Evolutionary conservation across 169 alveolate species (phyloP).

Genomic region (Neospora caninum): DNA sequence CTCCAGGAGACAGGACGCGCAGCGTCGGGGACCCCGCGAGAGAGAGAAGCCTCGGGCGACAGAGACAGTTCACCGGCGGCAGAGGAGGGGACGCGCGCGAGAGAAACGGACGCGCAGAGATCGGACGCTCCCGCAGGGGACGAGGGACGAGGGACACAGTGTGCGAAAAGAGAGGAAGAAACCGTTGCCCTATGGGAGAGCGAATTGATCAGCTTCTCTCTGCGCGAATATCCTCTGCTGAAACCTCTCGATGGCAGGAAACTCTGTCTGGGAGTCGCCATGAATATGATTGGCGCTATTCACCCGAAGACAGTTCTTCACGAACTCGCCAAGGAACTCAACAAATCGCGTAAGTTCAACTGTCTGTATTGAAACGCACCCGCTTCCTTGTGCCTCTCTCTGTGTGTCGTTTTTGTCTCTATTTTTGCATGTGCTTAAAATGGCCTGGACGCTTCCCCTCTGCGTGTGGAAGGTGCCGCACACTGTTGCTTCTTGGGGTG

Average conservation of each 20-base stretch:
- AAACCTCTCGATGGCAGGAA: background rate
- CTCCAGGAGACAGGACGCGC: background rate
- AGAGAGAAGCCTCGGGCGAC: too few species aligned
- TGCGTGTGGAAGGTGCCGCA: too few species aligned
- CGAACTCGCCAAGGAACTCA: constrained; percentile 1
- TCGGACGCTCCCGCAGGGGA: background rate
- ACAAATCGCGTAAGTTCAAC: background rate
- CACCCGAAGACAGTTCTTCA: background rate
- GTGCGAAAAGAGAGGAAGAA: background rate
- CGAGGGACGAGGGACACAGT: background rate
- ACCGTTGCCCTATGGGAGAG: background rate
- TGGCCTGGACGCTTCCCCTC: too few species aligned
- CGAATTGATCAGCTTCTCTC: background rate
- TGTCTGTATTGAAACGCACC: background rate
- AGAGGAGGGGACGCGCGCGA: background rate
- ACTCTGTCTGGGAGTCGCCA: background rate
- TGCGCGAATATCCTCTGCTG: constrained; percentile 5
- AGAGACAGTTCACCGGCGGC: too few species aligned
- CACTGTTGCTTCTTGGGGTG: too few species aligned
- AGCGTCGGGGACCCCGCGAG: background rate
- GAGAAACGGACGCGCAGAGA: background rate
- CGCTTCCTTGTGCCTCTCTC: background rate
- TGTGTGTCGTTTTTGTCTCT: background rate
- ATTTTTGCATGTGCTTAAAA: too few species aligned
- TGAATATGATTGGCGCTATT: background rate